Evolutionary conservation across 257 asterid species (phyloP), one percentile per base, ranked within the genome.

Genomic region (Craterostigma plantagineum): DNA sequence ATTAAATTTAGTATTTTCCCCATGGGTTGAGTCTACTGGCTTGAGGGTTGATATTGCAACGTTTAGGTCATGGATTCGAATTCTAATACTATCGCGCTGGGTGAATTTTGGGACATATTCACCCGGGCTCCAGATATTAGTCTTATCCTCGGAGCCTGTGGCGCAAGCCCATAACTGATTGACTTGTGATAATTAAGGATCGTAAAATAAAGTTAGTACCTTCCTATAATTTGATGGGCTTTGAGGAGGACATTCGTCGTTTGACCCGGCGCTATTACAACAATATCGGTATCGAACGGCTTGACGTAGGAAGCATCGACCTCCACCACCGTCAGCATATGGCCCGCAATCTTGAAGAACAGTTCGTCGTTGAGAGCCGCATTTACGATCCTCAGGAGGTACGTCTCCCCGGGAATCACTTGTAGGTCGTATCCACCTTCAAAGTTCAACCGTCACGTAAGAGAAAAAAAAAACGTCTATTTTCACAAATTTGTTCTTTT

Each of bases 181-280:
- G n/a, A n/a, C n/a, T n/a, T n/a, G n/a, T n/a, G n/a, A n/a, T n/a
- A n/a, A n/a, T n/a, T n/a, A n/a, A n/a, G n/a, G n/a, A n/a, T n/a
- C n/a, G n/a, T n/a, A n/a, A n/a, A n/a, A n/a, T n/a, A n/a, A n/a
- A 0, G 34, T 60, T 23, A 6, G 30, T 23, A 23, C 30, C 30
- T 23, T 23, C 30, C 30, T 23, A 23, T 23, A 6, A 23, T 23
- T 23, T 23, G 30, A 51, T 53, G 17, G 3, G 90, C 46, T 0
- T 57, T 41, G 18, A 76, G 14, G 10, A 76, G 56, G 49, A 51
- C 76, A 23, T 49, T 69, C 3, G 77, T 65, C 0, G 80, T 75
- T 45, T 75, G 85, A 8, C 86, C 81, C 0, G 81, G 77, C 0
- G 79, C 59, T n/a, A 63, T 52, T 4, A 72, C 38, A 45, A 72